Base-by-base conservation (phyloP, 2,329 filamentous ascomycete species). In the Colletotrichum sp. region DNA sequence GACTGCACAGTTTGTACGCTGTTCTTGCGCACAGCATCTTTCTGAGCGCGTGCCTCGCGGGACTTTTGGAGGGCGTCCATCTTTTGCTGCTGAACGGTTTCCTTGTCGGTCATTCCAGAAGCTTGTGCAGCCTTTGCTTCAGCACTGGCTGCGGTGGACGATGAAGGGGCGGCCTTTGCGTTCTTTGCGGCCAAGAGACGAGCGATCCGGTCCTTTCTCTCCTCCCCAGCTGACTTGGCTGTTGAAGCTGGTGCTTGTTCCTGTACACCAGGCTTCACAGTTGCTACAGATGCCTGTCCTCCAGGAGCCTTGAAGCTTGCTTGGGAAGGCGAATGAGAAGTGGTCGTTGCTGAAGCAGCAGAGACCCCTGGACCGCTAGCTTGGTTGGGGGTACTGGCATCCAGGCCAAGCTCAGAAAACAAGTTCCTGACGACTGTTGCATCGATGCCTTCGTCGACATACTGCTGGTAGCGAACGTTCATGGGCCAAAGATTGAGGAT, bases 151-250 rank as follows among this genome's bases (percentile, higher is more conserved):
- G 78, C 72, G 60, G 30, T 32, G 10, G 65, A 21, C n/a, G 63
- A 64, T 8, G 71, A 64, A 16, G 78, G 63, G 1, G 74, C 70
- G 32, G 76, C 21, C 34, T 93, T 94, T 39, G 91, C 90, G 68
- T 89, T 90, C 82, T 95, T 96, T 2, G 91, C 92, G n/a, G 94
- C 94, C 71, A 96, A 88, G 71, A 96, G 89, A 65, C 93, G 92
- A 6, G 94, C 94, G 76, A 96, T 95, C 57, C 95, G 92, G 78
- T 95, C 94, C 79, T 95, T 95, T 26, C 95, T 90, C 80, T 94
- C 92, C 78, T 94, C 88, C 39, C 74, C 74, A 8, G 74, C 74
- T 9, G 90, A 87, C 77, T 83, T 85, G 52, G 84, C 81, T n/a
- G 64, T 24, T 15, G 76, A 49, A 12, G 62, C n/a, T 5, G 68